Evolutionary conservation across 2,329 filamentous ascomycete species (phyloP), one percentile per base, ranked within the genome.

Genomic region (Pseudogymnoascus sp.): DNA sequence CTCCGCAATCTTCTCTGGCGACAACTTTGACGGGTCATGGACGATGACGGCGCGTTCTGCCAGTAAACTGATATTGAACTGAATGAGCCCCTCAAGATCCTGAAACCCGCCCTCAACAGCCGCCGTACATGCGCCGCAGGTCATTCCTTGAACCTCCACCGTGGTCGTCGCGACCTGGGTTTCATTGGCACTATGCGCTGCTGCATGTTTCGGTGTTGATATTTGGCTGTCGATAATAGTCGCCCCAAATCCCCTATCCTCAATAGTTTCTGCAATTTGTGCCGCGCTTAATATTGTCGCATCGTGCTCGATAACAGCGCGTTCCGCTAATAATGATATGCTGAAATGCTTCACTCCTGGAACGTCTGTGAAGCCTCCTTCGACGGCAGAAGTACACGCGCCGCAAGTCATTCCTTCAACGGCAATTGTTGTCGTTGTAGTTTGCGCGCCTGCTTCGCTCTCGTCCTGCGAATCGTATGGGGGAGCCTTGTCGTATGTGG

Each of bases 121-220:
- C 1, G 93, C 93, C 0, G 94, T 97, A 75, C 94, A 99, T 42
- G 94, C 91, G 21, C 93, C 93, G 72, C 94, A 97, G 1, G 94
- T 99, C 94, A 99, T 99, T 59, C 94, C 94, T 67, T 94, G 90
- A 61, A 99, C 90, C 4, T 89, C 86, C 15, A 99, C 82, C 0
- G 92, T 97, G 0, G 92, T 97, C 0, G 85, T 90, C 62, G 87
- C 80, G 3, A 83, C 70, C 59, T 77, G 75, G 65, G 78, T 74
- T 67, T 73, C 65, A 62, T 72, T 72, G 64, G 72, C 69, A 61
- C 68, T 69, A n/a, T 69, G 66, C 4, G 63, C 62, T 45, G 10
- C 18, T 3, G 40, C 40, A 45, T 45, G 40, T 2, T 70, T 66
- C 59, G 74, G 67, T 45, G 72, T 69, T 61, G 81, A 75, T 64